Evolutionary conservation across 805 yeast species (phyloP), one percentile per base, ranked within the genome.

Genomic region (Nakazawaea wickerhamii): DNA sequence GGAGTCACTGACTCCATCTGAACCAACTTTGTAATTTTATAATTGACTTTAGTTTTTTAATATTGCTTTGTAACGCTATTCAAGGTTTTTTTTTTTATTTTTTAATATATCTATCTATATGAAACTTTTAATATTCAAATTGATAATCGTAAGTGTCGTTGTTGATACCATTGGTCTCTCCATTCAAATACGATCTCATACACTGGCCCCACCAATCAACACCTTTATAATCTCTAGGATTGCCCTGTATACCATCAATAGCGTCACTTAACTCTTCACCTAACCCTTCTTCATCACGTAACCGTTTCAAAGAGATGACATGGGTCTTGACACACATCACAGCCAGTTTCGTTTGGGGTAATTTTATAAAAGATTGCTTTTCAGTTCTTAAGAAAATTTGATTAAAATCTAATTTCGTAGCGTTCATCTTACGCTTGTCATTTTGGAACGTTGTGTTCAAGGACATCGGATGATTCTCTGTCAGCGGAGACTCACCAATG

Each of bases 121-220:
- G n/a, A n/a, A n/a, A n/a, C n/a, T n/a, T 7, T 34, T 22, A 43
- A 27, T 38, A 43, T 18, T 43, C 44, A 21, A 59, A 57, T 11
- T 52, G 44, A 31, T 49, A 52, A 9, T 51, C 46, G 19, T 50
- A 53, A 2, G 54, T 32, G 25, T 53, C 53, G 15, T 52, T 54
- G 1, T 60, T 58, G 4, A 46, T 30, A 4, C 73, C 74, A 36
- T 64, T 48, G 4, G 65, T 52, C 36, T 68, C 64, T 4, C 64
- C 64, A 23, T 17, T 35, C 8, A 48, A 26, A 25, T 25, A 48
- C 2, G 35, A n/a, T 19, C 44, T 53, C 0, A 66, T 67, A 2
- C 72, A 65, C 0, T 64, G 66, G 1, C 70, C 82, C 84, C 88
- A 81, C 49, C 67, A 77, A 4, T 67, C 69, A 14, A 73, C 67